Evolutionary conservation across 495 filamentous ascomycete species (phyloP).

Genomic region (Aspergillus leporis): DNA sequence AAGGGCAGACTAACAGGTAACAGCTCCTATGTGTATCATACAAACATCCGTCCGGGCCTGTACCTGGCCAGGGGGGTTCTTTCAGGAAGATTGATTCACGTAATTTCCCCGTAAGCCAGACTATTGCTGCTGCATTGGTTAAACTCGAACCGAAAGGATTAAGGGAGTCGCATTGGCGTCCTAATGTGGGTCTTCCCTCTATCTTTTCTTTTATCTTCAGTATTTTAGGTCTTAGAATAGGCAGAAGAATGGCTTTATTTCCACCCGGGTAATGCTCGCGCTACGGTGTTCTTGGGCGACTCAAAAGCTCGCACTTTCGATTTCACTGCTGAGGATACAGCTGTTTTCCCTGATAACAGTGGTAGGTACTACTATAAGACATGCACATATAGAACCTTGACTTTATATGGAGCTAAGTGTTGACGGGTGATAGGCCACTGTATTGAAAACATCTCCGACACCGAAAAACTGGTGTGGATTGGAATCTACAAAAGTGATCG

Average conservation of each 20-base stretch:
- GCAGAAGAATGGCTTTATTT: conserved; percentile 70
- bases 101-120: conserved; percentile 62
- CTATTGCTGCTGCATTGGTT: conserved; percentile 61
- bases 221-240: conserved; percentile 28
- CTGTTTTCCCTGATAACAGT: conserved; percentile 64
- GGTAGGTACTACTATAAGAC: conserved; percentile 28
- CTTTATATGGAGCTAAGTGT: conserved; percentile 1
- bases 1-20: conserved; percentile 51
- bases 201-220: not conserved
- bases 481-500: conserved; percentile 66
- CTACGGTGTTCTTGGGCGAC: conserved; percentile 62
- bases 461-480: conserved; percentile 61
- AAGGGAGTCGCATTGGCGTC: conserved; percentile 68
- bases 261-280: conserved; percentile 56
- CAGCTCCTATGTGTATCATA: conserved; percentile 59
- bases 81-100: conserved; percentile 60
- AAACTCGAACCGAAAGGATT: conserved; percentile 59
- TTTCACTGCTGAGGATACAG: conserved; percentile 63
- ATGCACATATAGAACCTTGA: not conserved
- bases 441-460: conserved; percentile 64
- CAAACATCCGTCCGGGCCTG: conserved; percentile 49
- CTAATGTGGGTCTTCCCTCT: conserved; percentile 48
- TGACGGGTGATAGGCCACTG: conserved; percentile 50
- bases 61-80: conserved; percentile 58
- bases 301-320: conserved; percentile 62